phyloP scores from a whole-genome alignment of 345 rosid genomes.

The Turnera subulata region DNA sequence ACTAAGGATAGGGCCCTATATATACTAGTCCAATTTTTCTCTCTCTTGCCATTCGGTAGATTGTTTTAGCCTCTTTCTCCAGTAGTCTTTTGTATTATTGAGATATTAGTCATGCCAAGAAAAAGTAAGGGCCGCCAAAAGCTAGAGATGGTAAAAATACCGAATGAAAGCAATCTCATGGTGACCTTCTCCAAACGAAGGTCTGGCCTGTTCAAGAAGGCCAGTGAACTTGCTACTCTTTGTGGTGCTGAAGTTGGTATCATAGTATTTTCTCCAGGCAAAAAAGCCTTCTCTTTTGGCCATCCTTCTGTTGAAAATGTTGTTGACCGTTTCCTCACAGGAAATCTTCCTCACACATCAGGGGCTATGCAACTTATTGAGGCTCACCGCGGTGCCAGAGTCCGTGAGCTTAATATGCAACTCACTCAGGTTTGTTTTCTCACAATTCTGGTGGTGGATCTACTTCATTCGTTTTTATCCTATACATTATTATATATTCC shows the following conservation, averaged over 20 bases:
- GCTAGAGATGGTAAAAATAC: constrained; percentile 19
- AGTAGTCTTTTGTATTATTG: neutral
- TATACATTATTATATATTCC: neutral
- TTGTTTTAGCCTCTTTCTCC: neutral
- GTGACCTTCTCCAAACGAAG: constrained; percentile 24
- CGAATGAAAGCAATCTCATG: constrained; percentile 18
- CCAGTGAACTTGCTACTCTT: constrained; percentile 25
- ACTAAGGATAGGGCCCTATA: constrained; percentile 1
- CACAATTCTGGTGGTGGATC: too few species aligned
- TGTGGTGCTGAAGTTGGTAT: constrained; percentile 22
- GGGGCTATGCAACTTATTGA: constrained; percentile 34
- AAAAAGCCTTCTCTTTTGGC: constrained; percentile 22
- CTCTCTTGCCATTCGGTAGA: neutral
- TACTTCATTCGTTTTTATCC: neutral
- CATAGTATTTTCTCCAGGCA: constrained; percentile 22
- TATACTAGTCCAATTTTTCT: neutral
- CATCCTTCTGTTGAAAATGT: constrained; percentile 19
- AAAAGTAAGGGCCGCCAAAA: constrained; percentile 17
- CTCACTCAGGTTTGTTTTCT: constrained; percentile 15
- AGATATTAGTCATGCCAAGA: constrained; percentile 2
- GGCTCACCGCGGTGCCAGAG: constrained; percentile 36
- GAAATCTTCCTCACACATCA: constrained; percentile 11
- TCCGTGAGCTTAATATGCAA: constrained; percentile 40
- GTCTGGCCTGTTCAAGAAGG: constrained; percentile 24
- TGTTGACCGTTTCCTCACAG: constrained; percentile 16